Evolutionary conservation across 139 green algal species (phyloP).

Genomic region (Volvox africanus): DNA sequence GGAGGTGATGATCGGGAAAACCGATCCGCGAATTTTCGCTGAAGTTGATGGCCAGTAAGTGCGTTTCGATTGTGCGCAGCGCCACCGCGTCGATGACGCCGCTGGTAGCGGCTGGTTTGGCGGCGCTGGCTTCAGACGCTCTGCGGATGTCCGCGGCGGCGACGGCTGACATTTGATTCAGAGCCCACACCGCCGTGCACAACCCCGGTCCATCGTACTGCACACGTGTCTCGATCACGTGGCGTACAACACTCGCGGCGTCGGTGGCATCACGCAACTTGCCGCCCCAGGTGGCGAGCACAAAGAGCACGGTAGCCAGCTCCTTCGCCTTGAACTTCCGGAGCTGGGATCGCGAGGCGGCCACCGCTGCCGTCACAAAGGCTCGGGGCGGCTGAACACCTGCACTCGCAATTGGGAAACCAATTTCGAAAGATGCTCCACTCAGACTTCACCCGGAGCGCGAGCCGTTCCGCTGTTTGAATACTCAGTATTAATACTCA

Average conservation of each 20-base stretch:
- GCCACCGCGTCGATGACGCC: neutral
- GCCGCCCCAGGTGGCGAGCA: slow-evolving; percentile 2
- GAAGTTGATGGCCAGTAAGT: neutral
- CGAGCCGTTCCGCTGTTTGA: too few species aligned
- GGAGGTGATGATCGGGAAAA: slow-evolving; percentile 12
- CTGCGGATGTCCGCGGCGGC: neutral
- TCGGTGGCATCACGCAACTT: neutral
- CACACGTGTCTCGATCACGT: neutral
- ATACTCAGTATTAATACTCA: too few species aligned
- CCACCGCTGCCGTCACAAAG: neutral
- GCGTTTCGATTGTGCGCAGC: slow-evolving; percentile 2
- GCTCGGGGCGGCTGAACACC: slow-evolving; percentile 6
- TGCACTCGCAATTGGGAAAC: too few species aligned
- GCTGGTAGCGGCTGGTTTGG: neutral
- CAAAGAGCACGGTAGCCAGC: slow-evolving; percentile 19
- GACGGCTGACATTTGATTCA: neutral
- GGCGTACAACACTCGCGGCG: neutral
- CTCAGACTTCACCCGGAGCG: too few species aligned
- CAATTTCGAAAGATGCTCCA: too few species aligned
- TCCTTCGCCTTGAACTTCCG: slow-evolving; percentile 1
- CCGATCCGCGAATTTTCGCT: neutral
- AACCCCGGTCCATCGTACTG: neutral
- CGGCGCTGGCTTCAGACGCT: neutral
- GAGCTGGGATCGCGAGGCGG: neutral
- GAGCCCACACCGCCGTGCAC: slow-evolving; percentile 7